Evolutionary conservation across 2,329 filamentous ascomycete species (phyloP).

Genomic region (Aspergillus spinulosporus): DNA sequence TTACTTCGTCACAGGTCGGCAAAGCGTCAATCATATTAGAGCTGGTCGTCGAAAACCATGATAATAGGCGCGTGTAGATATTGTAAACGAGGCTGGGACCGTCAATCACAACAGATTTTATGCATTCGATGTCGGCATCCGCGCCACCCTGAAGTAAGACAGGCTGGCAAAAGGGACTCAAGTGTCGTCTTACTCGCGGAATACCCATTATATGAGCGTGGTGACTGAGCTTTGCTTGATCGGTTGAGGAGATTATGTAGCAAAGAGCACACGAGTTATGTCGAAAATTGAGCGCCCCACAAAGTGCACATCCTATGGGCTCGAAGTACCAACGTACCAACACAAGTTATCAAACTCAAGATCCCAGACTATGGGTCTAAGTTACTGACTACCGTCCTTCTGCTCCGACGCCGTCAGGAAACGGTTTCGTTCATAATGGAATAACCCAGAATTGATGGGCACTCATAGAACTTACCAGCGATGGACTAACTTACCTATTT

Average conservation of each 20-base stretch:
- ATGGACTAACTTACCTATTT: too few relatives aligned
- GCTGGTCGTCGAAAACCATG: constrained; percentile 32
- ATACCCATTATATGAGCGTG: constrained; percentile 34
- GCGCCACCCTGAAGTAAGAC: constrained; percentile 22
- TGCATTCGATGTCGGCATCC: constrained; percentile 15
- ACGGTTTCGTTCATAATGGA: too few relatives aligned
- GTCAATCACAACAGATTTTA: constrained; percentile 61
- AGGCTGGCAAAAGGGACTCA: constrained; percentile 33
- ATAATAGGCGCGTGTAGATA: constrained; percentile 61
- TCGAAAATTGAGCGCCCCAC: too few relatives aligned
- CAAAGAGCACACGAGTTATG: too few relatives aligned
- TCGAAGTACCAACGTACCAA: too few relatives aligned
- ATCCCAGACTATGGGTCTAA: too few relatives aligned
- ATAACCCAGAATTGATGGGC: too few relatives aligned
- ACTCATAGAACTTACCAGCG: too few relatives aligned
- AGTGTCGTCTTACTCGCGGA: constrained; percentile 33
- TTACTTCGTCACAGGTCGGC: constrained; percentile 66
- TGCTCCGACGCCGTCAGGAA: too few relatives aligned
- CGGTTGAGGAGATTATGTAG: background rate
- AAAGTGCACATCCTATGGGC: too few relatives aligned
- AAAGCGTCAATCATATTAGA: constrained; percentile 53
- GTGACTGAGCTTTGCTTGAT: background rate
- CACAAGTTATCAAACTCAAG: too few relatives aligned
- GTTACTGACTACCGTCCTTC: too few relatives aligned
- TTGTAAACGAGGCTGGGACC: constrained; percentile 78